Conservation (phyloP, 176 grass and related monocot genomes). For the Secale cereale region DNA sequence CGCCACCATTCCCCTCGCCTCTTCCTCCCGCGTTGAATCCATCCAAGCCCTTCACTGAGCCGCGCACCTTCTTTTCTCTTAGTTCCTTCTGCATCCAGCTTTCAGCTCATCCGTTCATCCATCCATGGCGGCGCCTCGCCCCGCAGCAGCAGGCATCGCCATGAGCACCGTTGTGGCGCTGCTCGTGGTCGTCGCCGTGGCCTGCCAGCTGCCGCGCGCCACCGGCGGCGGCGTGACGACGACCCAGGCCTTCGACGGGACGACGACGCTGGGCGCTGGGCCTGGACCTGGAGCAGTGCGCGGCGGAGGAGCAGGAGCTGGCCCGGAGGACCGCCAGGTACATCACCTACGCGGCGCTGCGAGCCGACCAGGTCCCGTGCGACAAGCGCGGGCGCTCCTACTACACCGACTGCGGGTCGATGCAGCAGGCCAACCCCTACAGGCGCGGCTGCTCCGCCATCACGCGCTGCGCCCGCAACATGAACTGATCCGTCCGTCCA, state of each 20-base stretch:
- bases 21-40: too few species aligned
- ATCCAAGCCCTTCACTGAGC: too few species aligned
- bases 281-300: neutral
- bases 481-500: neutral
- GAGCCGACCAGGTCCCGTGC: neutral
- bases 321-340: neutral
- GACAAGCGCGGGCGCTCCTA: neutral
- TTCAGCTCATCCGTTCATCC: too few species aligned
- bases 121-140: conserved; percentile 3
- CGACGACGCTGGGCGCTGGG: neutral
- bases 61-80: neutral
- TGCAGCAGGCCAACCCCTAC: conserved; percentile 10
- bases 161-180: neutral
- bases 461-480: conserved; percentile 5
- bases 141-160: neutral
- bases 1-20: neutral
- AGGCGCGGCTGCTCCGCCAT: conserved; percentile 3
- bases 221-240: neutral
- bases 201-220: neutral
- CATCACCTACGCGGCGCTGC: neutral
- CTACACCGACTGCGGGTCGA: neutral
- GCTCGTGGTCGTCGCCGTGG: neutral
- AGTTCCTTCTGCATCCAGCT: neutral
- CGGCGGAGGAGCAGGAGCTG: neutral
- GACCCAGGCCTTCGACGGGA: neutral